Base-by-base conservation (phyloP, 768 basidiomycete species). In the Leccinellum luteum region DNA sequence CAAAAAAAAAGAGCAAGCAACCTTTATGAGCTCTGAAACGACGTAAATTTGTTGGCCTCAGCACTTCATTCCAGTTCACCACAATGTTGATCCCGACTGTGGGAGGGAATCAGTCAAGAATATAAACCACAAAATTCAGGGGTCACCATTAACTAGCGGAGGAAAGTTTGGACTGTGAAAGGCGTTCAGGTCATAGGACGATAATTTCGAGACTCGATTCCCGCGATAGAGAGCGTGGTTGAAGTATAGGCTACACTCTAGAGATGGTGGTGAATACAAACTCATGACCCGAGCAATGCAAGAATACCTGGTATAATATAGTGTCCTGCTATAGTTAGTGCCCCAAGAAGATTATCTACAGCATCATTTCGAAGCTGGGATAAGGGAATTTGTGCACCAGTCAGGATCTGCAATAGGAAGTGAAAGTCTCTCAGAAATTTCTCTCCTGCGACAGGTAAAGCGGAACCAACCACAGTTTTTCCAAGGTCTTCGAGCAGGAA, bases 331-430 rank as follows among this genome's bases (percentile, higher is more conserved):
- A 96, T 87, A 15, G 88, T 85, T 32, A 98, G 75, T 3, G 92
- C 90, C 8, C 92, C 94, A 69, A 97, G 85, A 10, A 97, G 75
- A 69, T 97, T 98, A 63, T 96, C 95, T 6, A 94, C 86, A 8
- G 94, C 93, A 69, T 98, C 94, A 64, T 95, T 97, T n/a, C 93
- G 83, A 48, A 95, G 76, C 67, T 94, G 89, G 2, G 90, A 93
- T 32, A 94, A 76, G 14, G 95, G 92, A 34, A 98, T 96, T 75
- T 97, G 95, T 0, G 94, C 93, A 13, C 94, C 95, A 1, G 92
- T 96, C 30, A 95, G 64, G 57, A 96, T 92, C 92, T 93, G 51
- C 12, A 52, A 54, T 35, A 35, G n/a, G 28, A 9, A 47, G 43
- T 23, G 51, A 34, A 25, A 17, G 13, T 13, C 15, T n/a, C 48